Conservation (phyloP, 192 early-diverging fungal species). For the Pecoramyces ruminantium region DNA sequence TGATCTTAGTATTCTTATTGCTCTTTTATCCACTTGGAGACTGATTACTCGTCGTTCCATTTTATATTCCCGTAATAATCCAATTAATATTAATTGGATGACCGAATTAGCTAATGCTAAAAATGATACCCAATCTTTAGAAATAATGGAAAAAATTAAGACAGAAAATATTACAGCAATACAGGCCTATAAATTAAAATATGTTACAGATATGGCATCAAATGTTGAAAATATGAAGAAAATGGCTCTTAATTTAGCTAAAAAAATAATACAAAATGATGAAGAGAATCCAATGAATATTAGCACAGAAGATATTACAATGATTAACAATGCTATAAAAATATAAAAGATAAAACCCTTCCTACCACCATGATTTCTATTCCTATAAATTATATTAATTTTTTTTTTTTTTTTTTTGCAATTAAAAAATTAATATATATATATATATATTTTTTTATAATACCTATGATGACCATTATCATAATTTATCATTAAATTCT, state of each 20-base stretch:
- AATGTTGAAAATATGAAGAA: not conserved
- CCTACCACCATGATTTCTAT: no score
- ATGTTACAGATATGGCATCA: not conserved
- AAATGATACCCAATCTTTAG: not conserved
- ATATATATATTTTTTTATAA: no score
- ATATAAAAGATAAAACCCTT: not conserved
- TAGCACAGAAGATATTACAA: not conserved
- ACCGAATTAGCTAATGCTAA: not conserved
- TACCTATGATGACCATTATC: no score
- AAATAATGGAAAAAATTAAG: not conserved
- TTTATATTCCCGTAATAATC: not conserved
- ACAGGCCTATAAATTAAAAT: not conserved
- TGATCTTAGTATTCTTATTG: not conserved
- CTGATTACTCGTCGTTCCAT: not conserved
- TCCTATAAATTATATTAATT: no score
- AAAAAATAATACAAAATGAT: not conserved
- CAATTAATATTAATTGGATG: not conserved
- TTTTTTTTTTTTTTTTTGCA: no score
- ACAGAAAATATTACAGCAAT: not conserved
- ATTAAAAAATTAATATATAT: no score
- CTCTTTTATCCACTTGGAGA: not conserved
- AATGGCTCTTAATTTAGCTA: not conserved
- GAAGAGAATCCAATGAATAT: not conserved
- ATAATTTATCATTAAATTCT: no score
- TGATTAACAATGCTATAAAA: not conserved